Evolutionary conservation across 2,329 filamentous ascomycete genomes (phyloP), one percentile per base, ranked within the genome.

Genomic region (Macrophomina pseudophaseolina): DNA sequence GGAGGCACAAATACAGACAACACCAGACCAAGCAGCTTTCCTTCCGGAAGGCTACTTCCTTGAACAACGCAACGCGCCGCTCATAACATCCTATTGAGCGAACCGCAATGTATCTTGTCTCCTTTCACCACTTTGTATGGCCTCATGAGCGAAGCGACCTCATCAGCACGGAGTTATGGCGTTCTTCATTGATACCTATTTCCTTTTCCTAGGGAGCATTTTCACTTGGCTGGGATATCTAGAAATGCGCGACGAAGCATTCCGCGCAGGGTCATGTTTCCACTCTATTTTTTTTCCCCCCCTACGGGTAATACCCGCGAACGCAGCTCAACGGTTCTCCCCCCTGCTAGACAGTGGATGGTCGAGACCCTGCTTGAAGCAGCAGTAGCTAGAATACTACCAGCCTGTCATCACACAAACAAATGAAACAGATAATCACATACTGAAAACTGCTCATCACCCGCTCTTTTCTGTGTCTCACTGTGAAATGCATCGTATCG

Each of bases 21-120:
- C 58, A 49, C 42, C 58, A 30, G 58, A 62, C 4, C 73, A 75
- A 71, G 73, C 73, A 66, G 73, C 75, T 70, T 79, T 75, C 68
- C 70, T 76, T 69, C 74, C 77, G 68, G 72, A 77, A 72, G 72
- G 75, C 72, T 75, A 78, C 73, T 77, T 79, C 71, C 73, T 81
- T 73, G 74, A 80, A 72, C 78, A 82, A 72, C 72, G 70, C 66
- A 74, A 74, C 46, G 72, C 75, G 66, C 77, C 77, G 73, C 73
- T 79, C 73, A 78, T 79, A 70, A 71, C 77, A 74, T 75, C 75
- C 72, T 80, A 75, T 70, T 80, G 78, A 73, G 74, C 71, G 16
- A 28, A 35, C 38, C 23, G 16, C 44, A 49, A 4, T 18, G 40
- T 16, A 33, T 30, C 32, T 11, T 23, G 58, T 49, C 44, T 62